Evolutionary conservation across 202 grass and related monocot species (phyloP).

Genomic region (Alloteropsis angusta): DNA sequence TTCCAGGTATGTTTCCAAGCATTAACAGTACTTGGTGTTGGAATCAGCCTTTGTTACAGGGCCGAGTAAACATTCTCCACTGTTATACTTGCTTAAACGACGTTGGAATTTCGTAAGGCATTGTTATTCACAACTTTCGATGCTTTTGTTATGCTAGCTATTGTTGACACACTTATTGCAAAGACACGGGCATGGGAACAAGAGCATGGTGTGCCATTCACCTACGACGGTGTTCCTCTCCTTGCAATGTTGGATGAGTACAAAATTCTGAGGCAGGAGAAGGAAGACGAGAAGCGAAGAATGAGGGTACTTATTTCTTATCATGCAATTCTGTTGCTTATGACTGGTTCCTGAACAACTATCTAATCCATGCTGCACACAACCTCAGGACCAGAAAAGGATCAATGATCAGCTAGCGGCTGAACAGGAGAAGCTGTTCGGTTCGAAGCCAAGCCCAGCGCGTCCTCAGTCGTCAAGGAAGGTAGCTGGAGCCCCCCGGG

Average conservation of each 20-base stretch:
- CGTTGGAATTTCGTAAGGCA: not conserved
- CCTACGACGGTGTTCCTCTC: slow-evolving; percentile 70
- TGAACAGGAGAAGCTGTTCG: slow-evolving; percentile 66
- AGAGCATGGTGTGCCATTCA: slow-evolving; percentile 45
- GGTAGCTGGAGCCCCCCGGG: slow-evolving; percentile 30
- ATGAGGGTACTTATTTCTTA: slow-evolving; percentile 41
- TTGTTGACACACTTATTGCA: slow-evolving; percentile 66
- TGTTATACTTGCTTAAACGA: not conserved
- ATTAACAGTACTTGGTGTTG: not conserved
- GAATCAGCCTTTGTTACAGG: not conserved
- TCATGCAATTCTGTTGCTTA: not conserved
- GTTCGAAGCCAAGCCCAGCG: slow-evolving; percentile 50
- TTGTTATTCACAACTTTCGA: not conserved
- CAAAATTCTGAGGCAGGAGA: slow-evolving; percentile 60
- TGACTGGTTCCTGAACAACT: not conserved
- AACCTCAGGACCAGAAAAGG: slow-evolving; percentile 75
- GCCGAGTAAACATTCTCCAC: not conserved
- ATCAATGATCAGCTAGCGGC: slow-evolving; percentile 61
- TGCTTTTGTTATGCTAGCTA: slow-evolving; percentile 34
- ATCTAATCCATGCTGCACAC: not conserved
- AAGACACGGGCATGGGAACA: slow-evolving; percentile 75
- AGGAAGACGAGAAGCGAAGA: slow-evolving; percentile 79
- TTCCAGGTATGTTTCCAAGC: slow-evolving; percentile 52
- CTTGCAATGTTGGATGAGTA: slow-evolving; percentile 92
- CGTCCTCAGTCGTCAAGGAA: slow-evolving; percentile 54